phyloP scores from a whole-genome alignment of 2,329 filamentous ascomycete species.

The Fusarium sp. region DNA sequence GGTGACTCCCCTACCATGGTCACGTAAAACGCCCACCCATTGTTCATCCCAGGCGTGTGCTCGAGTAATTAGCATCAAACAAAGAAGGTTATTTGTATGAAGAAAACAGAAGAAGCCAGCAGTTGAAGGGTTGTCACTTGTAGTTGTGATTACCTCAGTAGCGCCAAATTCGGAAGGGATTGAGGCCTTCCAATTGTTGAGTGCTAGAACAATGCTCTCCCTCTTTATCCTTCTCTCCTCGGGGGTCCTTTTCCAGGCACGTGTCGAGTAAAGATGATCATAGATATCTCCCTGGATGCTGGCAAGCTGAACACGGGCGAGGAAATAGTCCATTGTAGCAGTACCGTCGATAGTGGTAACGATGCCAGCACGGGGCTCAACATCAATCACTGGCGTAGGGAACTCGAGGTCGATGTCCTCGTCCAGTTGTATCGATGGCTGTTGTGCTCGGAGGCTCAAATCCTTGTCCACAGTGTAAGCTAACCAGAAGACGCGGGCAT shows the following conservation, averaged over 20 bases:
- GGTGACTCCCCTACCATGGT: neutral
- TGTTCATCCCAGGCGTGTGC: constrained; percentile 9
- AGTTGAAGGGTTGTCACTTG: neutral
- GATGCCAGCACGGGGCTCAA: neutral
- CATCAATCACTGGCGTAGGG: accelerated
- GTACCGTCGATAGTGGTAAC: neutral
- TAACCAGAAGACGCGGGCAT: constrained; percentile 13
- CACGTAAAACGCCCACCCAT: neutral
- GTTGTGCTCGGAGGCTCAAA: constrained; percentile 1
- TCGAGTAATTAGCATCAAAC: neutral
- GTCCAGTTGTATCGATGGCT: constrained; percentile 8
- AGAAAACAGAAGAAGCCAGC: neutral
- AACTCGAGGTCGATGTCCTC: constrained; percentile 14
- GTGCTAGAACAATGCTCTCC: neutral
- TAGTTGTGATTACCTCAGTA: neutral
- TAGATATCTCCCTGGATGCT: constrained; percentile 4
- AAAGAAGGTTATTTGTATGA: constrained; percentile 7
- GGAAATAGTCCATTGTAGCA: constrained; percentile 1
- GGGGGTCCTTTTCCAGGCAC: neutral
- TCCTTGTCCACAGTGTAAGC: constrained; percentile 16
- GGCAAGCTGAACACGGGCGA: constrained; percentile 3
- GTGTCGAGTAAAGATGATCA: constrained; percentile 2
- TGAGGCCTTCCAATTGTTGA: neutral
- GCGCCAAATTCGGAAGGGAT: neutral
- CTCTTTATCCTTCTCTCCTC: neutral